Conservation (phyloP, 2,329 filamentous ascomycete genomes). For the Botryotinia globosa region DNA sequence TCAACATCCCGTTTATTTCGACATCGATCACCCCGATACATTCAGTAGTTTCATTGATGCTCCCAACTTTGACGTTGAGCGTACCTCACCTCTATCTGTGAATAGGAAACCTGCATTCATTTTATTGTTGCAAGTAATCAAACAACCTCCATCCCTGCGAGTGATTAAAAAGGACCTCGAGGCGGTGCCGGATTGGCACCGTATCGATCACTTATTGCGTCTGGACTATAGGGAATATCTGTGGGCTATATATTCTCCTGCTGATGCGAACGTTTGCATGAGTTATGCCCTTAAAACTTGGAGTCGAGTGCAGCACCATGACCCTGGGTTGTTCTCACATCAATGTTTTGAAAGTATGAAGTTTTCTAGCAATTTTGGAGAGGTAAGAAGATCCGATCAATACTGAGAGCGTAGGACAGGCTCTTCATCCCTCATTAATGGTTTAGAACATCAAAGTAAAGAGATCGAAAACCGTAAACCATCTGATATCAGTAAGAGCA, state of each 20-base stretch:
- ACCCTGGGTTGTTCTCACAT: neutral
- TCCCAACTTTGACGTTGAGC: neutral
- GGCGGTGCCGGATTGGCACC: neutral
- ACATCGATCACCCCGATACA: neutral
- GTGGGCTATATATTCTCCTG: neutral
- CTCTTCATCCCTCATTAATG: neutral
- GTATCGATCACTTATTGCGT: neutral
- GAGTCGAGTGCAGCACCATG: neutral
- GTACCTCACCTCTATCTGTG: neutral
- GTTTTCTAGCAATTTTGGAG: no score
- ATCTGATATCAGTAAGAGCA: neutral
- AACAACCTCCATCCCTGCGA: neutral
- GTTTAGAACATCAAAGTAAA: no score
- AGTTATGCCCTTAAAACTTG: neutral
- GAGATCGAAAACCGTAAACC: neutral
- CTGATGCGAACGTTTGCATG: neutral
- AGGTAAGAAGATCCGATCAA: neutral
- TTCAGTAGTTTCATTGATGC: neutral
- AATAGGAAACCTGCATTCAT: neutral
- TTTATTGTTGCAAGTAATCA: neutral
- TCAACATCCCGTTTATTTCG: neutral
- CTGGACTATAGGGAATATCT: neutral
- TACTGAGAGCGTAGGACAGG: neutral
- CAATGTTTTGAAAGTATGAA: neutral
- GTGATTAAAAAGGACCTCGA: neutral